phyloP scores from a whole-genome alignment of 2,329 filamentous ascomycete genomes.

The Aureobasidium mangrovei region DNA sequence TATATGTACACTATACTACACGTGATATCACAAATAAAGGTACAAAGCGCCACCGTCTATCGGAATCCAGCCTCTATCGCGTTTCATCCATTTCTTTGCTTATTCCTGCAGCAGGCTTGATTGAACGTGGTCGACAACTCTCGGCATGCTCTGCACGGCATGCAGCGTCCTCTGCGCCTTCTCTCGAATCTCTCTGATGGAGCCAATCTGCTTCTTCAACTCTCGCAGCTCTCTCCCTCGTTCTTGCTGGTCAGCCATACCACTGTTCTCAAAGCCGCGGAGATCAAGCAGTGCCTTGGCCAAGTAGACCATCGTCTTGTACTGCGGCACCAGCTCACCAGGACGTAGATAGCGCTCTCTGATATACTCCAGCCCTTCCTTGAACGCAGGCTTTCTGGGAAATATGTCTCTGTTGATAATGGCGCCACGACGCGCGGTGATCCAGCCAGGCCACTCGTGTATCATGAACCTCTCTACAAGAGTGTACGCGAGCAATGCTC shows the following conservation, averaged over 20 bases:
- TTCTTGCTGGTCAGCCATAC: conserved; percentile 23
- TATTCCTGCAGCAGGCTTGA: neutral
- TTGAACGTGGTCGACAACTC: conserved; percentile 22
- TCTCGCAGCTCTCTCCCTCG: conserved; percentile 20
- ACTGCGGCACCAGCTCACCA: conserved; percentile 30
- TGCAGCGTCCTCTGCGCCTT: conserved; percentile 32
- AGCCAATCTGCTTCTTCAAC: conserved; percentile 24
- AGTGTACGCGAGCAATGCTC: conserved; percentile 58
- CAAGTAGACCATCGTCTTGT: conserved; percentile 36
- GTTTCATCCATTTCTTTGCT: neutral
- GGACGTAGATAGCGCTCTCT: conserved; percentile 21
- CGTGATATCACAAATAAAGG: neutral
- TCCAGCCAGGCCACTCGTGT: conserved; percentile 69
- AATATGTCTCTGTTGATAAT: conserved; percentile 18
- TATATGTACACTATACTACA: conserved; percentile 11
- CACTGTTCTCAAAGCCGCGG: conserved; percentile 27
- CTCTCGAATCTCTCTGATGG: conserved; percentile 24
- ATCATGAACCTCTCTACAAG: conserved; percentile 73
- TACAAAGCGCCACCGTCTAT: neutral
- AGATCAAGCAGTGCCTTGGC: conserved; percentile 31
- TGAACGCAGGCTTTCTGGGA: conserved; percentile 20
- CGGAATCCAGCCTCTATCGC: neutral
- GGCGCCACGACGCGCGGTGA: conserved; percentile 17
- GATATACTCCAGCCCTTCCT: conserved; percentile 24
- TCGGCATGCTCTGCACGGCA: conserved; percentile 39